These are phyloP conservation scores for Solanum lycopersicoides DNA, from an alignment of 257 asterid genomes.

Conservation along the genomic window DNA sequence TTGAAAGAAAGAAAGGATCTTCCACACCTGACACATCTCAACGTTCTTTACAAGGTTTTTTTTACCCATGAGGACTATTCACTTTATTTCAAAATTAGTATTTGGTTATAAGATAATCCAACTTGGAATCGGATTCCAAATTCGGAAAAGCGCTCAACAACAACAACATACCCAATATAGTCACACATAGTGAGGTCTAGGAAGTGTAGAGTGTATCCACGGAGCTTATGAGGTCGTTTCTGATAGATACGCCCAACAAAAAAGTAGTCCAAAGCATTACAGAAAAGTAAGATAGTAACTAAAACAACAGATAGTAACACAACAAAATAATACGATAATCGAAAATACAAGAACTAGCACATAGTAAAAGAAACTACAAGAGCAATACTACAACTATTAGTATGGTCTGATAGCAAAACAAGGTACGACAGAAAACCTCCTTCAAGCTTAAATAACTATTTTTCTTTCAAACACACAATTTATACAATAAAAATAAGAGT, in stretches of 20 bases:
- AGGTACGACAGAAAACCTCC: neutral
- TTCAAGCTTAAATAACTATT: neutral
- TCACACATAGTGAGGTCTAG: neutral
- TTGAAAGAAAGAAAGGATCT: neutral
- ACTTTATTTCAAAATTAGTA: neutral
- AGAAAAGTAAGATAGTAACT: neutral
- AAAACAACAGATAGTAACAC: neutral
- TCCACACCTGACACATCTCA: neutral
- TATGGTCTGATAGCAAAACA: neutral
- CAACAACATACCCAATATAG: neutral
- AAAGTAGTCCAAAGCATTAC: neutral
- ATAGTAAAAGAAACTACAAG: neutral
- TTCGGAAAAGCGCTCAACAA: neutral
- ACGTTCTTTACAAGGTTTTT: neutral
- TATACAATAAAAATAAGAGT: neutral
- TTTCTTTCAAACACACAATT: neutral
- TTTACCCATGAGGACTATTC: neutral
- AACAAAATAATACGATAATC: neutral
- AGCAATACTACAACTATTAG: neutral
- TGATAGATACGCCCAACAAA: neutral
- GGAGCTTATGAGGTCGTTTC: accelerated
- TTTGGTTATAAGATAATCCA: neutral
- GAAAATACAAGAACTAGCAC: neutral
- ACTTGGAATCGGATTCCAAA: neutral
- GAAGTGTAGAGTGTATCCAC: neutral